Base-by-base conservation (phyloP, 345 rosid species). In the Boechera retrofracta region DNA sequence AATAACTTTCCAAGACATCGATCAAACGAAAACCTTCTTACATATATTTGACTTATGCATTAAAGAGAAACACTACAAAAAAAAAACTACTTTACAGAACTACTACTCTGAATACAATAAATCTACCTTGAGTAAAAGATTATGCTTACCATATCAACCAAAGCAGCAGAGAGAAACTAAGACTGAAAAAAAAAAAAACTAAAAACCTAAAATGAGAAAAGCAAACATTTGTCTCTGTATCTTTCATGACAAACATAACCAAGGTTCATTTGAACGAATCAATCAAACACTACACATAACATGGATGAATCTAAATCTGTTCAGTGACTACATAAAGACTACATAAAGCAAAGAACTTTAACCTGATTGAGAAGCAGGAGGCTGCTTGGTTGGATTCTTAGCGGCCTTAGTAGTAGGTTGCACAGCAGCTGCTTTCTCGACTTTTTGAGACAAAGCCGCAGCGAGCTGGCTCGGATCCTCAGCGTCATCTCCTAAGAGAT, bases 291-390 rank as follows among this genome's bases (percentile, higher is more conserved):
- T 10, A 72, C 7, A 71, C 11, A 5, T 1, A 59, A 13, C 32
- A 33, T 2, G 18, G 10, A 24, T 16, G 26, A 53, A 12, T 16
- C 4, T n/a, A 45, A 71, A 39, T 36, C 39, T 33, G 35, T 29
- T 13, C 13, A 56, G 39, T 3, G 24, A 4, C 21, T 11, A 72
- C 16, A 26, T 9, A 29, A 51, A 41, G 28, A 10, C 15, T 26
- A 65, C 12, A 26, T 9, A 29, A 51, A 51, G 28, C 10, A 38
- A 64, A 8, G 0, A 55, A 18, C 38, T 29, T 80, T 79, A 57
- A 94, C 98, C 94, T 51, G 97, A 92, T 84, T 92, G 90, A 61
- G 92, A 64, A 67, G 98, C 93, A 77, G 96, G 90, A 10, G 71
- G 62, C 0, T 89, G 95, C 85, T 88, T 94, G 69, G 91, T 57